A percentile compares a stretch with the other conserved stretches of the same genome.
These are phyloP conservation scores for Liriodendron chinense DNA, from an alignment of 164 flowering plant genomes.

Conservation along the genomic window DNA sequence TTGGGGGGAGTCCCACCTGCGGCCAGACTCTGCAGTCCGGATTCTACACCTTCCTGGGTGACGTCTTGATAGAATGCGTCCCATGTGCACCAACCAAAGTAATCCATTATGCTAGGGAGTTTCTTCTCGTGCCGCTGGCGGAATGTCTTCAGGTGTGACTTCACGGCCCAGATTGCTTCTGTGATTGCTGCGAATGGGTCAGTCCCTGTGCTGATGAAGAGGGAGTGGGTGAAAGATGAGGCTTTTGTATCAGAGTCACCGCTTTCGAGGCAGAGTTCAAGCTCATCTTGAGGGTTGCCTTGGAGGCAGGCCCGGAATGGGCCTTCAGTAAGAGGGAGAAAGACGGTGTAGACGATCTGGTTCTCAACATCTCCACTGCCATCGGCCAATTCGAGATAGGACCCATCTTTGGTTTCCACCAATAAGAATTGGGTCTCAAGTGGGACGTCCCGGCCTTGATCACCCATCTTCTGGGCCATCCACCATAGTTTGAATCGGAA, in stretches of 20 bases:
- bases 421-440: conserved; percentile 87
- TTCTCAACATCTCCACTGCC: conserved; percentile 21
- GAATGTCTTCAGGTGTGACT: conserved; percentile 64
- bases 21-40: conserved; percentile 60
- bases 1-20: conserved; percentile 74
- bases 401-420: conserved; percentile 56
- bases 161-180: conserved; percentile 60
- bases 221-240: conserved; percentile 56
- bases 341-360: conserved; percentile 57
- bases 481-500: conserved; percentile 96
- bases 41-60: conserved; percentile 83
- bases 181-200: conserved; percentile 72
- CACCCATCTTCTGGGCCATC: conserved; percentile 97
- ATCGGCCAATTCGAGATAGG: conserved; percentile 37
- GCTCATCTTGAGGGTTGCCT: conserved; percentile 64
- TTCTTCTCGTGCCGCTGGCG: conserved; percentile 77
- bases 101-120: conserved; percentile 74
- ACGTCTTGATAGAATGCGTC: conserved; percentile 96
- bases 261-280: conserved; percentile 83
- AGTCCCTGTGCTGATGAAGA: conserved; percentile 60
- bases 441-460: conserved; percentile 67
- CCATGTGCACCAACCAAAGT: conserved; percentile 99
- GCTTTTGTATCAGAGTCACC: conserved; percentile 67
- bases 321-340: conserved; percentile 87
- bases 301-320: conserved; percentile 73